Base-by-base conservation (phyloP, 306 rosid species). In the Quercus glauca region DNA sequence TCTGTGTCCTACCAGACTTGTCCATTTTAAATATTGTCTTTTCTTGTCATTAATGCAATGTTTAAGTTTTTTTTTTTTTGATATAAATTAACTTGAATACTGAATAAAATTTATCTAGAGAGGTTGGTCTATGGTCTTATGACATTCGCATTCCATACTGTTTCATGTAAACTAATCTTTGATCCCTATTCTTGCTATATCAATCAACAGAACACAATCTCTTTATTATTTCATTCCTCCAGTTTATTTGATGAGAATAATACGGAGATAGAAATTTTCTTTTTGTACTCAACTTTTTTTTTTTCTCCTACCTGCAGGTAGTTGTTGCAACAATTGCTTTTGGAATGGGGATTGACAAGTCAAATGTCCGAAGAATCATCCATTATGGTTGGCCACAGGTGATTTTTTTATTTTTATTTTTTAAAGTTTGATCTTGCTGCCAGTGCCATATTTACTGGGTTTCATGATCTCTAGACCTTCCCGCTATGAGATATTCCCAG, bases 321-420 rank as follows among this genome's bases (percentile, higher is more conserved):
- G 92, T 94, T 70, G 99, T 94, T 79, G 99, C 99, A 81, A 94
- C 99, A 58, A 84, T 91, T 80, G 99, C 99, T 59, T 94, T 94
- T 87, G 99, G 97, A 85, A 94, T 94, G 99, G 97, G 99, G 18
- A 94, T 94, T 84, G 99, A 94, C 91, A 94, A 92, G 82, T 78
- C 86, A 3, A 91, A 92, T 78, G 99, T 94, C 55, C 91, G 99
- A 81, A 91, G 93, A 86, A 91, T 94, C 81, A 88, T 94, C 83
- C 99, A 92, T 82, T 94, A 94, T 79, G 97, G 99, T 84, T 94
- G 99, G 99, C 99, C 99, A 9, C 99, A 94, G 97, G 99, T 94
- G 69, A 78, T 71, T 43, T 69, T 69, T 61, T 75, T 63, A 72
- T 37, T 37, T 37, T 37, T 37, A 78, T 71, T 43, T 69, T 69